Evolutionary conservation across 2,329 filamentous ascomycete genomes (phyloP).

Genomic region (Trichoderma koningiopsis): DNA sequence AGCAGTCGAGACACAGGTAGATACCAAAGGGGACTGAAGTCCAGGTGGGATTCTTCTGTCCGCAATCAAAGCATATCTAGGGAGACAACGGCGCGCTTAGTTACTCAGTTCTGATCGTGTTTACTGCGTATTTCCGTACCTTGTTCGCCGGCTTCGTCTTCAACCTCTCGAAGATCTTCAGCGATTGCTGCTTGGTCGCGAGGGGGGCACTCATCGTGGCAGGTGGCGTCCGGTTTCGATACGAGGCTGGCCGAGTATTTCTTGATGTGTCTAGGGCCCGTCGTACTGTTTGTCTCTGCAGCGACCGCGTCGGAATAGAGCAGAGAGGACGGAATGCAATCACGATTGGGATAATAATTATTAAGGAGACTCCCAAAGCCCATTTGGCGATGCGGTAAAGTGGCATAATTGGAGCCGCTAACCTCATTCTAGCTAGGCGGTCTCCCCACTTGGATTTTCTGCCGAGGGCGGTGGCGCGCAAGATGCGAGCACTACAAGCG

Average conservation of each 20-base stretch:
- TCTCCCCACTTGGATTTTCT: constrained; percentile 39
- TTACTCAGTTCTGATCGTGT: neutral
- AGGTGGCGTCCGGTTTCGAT: constrained; percentile 22
- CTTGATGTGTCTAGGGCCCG: neutral
- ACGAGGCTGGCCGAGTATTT: neutral
- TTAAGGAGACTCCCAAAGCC: constrained; percentile 43
- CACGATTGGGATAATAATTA: constrained; percentile 32
- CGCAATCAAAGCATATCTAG: constrained; percentile 97
- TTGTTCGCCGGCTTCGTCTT: constrained; percentile 95
- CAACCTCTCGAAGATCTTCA: constrained; percentile 96
- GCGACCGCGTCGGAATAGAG: constrained; percentile 13
- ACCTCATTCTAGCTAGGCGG: constrained; percentile 35
- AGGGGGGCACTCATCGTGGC: constrained; percentile 64
- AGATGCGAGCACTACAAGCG: constrained; percentile 3
- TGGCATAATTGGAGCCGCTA: constrained; percentile 48
- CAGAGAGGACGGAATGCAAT: neutral
- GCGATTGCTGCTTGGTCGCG: constrained; percentile 91
- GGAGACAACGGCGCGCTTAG: constrained; percentile 14
- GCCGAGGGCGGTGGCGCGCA: constrained; percentile 42
- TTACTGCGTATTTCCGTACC: constrained; percentile 52
- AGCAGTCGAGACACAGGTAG: constrained; percentile 97
- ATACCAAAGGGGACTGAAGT: constrained; percentile 96
- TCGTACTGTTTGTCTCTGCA: constrained; percentile 7
- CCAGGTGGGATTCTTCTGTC: constrained; percentile 97
- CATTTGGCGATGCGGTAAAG: constrained; percentile 39